Base-by-base conservation (phyloP, 305 asterid genomes). In the Coffea humblotiana region DNA sequence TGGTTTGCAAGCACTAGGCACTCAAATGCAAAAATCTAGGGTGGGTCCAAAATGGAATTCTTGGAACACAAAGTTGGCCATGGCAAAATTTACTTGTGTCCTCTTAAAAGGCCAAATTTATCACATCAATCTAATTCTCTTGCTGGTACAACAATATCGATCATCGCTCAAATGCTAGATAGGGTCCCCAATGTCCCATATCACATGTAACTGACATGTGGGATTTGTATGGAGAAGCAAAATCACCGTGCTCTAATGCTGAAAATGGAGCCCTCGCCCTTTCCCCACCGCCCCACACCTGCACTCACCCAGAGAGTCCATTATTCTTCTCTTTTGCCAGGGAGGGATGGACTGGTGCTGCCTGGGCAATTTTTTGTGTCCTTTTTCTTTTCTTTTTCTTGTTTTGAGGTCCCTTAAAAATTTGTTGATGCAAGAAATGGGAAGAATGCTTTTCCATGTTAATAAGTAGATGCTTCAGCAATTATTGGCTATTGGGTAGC, bases 131-230 rank as follows among this genome's bases (percentile, higher is more conserved):
- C 71, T 45, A 80, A 66, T 74, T 52, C 54, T 68, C 63, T 49
- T 74, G 48, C 29, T 65, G 61, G 79, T 80, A 74, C 79, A 74
- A 45, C 49, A 64, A 72, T 47, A 47, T 80, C 25, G 58, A 65
- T 40, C 74, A 72, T 68, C 68, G 52, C 77, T 60, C 70, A 45
- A 74, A 74, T 27, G 4, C 40, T 52, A 32, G 32, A 32, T 32
- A 67, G 83, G 83, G 79, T 40, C 83, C 83, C 65, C 76, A 25
- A 32, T 77, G 84, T 87, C 83, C 79, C 83, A 83, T 71, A 23
- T 79, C 82, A 78, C 84, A 88, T 84, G 88, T 74, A 86, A 82
- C 73, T 81, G 81, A 82, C 88, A 84, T 82, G 85, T 71, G 86
- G 82, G 84, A 81, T 84, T 77, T 63, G 84, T 77, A 78, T 80